Conservation (phyloP, 169 alveolate genomes). For the Cardiosporidium cionae region DNA sequence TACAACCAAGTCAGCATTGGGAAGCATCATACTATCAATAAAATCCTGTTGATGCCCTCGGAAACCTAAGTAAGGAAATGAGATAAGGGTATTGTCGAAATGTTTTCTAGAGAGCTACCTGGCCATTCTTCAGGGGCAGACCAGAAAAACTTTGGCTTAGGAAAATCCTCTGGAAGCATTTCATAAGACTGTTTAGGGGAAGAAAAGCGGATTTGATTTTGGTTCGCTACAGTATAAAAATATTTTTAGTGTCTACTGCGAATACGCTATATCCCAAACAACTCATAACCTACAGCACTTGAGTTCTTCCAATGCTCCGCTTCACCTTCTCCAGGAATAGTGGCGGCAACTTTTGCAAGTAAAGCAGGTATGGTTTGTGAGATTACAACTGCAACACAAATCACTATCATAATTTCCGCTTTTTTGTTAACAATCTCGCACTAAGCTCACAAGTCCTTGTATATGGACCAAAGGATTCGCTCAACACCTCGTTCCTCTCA, state of each 20-base stretch:
- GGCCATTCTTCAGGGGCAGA: conserved; percentile 6
- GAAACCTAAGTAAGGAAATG: conserved; percentile 34
- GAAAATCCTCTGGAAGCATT: not conserved
- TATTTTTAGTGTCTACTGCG: no score
- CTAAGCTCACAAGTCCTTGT: conserved; percentile 13
- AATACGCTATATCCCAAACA: no score
- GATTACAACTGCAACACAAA: no score
- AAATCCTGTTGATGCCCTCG: conserved; percentile 43
- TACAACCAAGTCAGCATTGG: conserved; percentile 37
- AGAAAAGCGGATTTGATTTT: no score
- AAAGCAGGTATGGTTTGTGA: not conserved
- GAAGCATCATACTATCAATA: conserved; percentile 41
- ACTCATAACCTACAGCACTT: no score
- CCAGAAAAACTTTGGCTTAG: conserved; percentile 12
- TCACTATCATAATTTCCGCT: not conserved
- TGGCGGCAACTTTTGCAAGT: no score
- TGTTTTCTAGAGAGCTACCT: not conserved
- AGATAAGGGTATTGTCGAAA: not conserved
- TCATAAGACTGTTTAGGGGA: no score
- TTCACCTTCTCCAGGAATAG: no score
- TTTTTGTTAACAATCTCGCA: no score
- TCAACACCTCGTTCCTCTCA: not conserved
- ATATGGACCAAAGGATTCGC: conserved; percentile 11
- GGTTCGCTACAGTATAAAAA: no score
- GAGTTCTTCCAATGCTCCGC: no score